A percentile compares a stretch with the other conserved stretches of the same genome.
Evolutionary conservation across 352 stramenopile genomes (phyloP).

Genomic region (Globisporangium recalcitrans): DNA sequence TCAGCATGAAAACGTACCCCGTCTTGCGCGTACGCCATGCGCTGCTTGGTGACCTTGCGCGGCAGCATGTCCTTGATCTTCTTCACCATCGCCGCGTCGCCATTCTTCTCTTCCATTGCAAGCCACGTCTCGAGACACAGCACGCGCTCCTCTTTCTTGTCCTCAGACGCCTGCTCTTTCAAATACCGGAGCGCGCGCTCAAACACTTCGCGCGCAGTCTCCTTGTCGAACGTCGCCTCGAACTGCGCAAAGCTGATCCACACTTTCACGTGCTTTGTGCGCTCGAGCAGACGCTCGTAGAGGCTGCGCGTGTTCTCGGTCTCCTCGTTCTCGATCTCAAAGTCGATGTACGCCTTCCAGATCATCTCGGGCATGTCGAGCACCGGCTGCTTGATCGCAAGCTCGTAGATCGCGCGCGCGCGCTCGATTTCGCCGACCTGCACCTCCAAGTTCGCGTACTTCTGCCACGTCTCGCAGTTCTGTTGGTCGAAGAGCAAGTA

Average conservation of each 20-base stretch:
- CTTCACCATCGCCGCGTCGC: slow-evolving; percentile 51
- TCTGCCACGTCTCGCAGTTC: slow-evolving; percentile 93
- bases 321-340: slow-evolving; percentile 92
- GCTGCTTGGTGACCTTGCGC: slow-evolving; percentile 94
- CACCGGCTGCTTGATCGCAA: slow-evolving; percentile 92
- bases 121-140: slow-evolving; percentile 96
- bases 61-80: slow-evolving; percentile 93
- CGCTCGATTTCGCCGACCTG: slow-evolving; percentile 93
- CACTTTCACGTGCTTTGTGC: slow-evolving; percentile 97
- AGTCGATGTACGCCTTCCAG: slow-evolving; percentile 99
- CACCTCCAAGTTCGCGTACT: slow-evolving; percentile 95
- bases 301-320: slow-evolving; percentile 86
- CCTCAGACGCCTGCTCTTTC: slow-evolving; percentile 68
- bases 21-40: slow-evolving; percentile 91
- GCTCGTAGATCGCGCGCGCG: slow-evolving; percentile 93
- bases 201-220: slow-evolving; percentile 86
- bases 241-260: slow-evolving; percentile 92
- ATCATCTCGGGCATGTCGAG: slow-evolving; percentile 98
- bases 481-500: slow-evolving; percentile 79
- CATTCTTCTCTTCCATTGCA: slow-evolving; percentile 86
- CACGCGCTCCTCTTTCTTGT: slow-evolving; percentile 94
- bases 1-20: slow-evolving; percentile 44
- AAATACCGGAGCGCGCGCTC: slow-evolving; percentile 89
- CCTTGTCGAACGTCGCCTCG: slow-evolving; percentile 55
- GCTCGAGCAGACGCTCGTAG: slow-evolving; percentile 95